Conservation (phyloP, 495 filamentous ascomycete genomes). For the Endocarpon pusillum region DNA sequence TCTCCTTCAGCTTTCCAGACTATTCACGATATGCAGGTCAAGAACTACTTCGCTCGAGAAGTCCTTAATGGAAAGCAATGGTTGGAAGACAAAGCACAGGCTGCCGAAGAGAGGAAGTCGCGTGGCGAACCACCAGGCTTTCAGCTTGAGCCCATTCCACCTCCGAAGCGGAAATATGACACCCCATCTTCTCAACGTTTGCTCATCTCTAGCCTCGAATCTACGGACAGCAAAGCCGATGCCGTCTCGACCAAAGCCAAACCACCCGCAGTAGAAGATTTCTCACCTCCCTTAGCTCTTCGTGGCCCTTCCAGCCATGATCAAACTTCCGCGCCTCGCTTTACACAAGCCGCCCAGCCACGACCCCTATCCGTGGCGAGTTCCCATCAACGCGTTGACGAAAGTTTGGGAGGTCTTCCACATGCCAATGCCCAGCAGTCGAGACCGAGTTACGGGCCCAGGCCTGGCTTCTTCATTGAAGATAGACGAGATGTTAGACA, state of each 20-base stretch:
- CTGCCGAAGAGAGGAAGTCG: conserved; percentile 51
- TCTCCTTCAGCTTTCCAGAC: conserved; percentile 6
- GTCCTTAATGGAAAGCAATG: conserved; percentile 52
- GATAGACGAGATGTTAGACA: conserved; percentile 25
- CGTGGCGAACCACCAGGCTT: conserved; percentile 55
- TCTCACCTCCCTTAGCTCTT: conserved; percentile 17
- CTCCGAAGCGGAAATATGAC: conserved; percentile 41
- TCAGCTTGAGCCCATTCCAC: conserved; percentile 41
- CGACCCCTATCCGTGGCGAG: conserved; percentile 16
- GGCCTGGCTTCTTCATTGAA: conserved; percentile 26
- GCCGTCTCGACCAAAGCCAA: conserved; percentile 28
- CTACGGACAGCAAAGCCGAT: conserved; percentile 35
- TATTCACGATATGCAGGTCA: conserved; percentile 46
- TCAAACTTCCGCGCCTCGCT: conserved; percentile 27
- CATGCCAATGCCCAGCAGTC: neutral
- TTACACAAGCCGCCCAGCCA: conserved; percentile 25
- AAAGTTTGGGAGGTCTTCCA: no score
- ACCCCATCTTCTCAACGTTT: conserved; percentile 37
- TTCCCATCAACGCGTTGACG: no score
- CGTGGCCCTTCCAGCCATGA: no score
- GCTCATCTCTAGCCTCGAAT: conserved; percentile 41
- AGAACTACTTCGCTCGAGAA: conserved; percentile 74
- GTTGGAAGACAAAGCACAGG: conserved; percentile 47
- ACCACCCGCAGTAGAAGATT: conserved; percentile 13
- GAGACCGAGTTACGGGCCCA: conserved; percentile 18